phyloP scores from a whole-genome alignment of 2,329 filamentous ascomycete species.

The Tolypocladium cylindrosporum region DNA sequence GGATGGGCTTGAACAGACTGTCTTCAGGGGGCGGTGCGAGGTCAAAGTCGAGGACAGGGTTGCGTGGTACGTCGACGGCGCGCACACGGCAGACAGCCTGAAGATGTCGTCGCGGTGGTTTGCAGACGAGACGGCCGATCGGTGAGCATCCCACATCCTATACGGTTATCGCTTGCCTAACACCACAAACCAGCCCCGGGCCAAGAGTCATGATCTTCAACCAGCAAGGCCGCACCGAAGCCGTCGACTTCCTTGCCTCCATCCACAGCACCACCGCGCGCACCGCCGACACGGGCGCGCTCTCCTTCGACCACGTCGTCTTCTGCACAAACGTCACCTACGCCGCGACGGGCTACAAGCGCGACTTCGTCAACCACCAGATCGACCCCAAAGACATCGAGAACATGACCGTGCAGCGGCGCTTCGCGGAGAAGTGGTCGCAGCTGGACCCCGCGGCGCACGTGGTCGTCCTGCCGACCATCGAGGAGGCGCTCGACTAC shows the following conservation, averaged over 20 bases:
- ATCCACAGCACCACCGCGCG: conserved; percentile 27
- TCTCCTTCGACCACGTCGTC: conserved; percentile 59
- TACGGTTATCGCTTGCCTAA: not conserved
- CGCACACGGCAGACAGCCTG: conserved; percentile 86
- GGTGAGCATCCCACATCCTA: conserved; percentile 11
- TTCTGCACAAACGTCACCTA: conserved; percentile 72
- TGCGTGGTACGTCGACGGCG: conserved; percentile 84
- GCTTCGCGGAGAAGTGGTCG: conserved; percentile 41
- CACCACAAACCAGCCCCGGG: conserved; percentile 16
- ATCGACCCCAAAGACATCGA: conserved; percentile 40
- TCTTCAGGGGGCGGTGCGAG: conserved; percentile 72
- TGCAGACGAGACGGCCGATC: conserved; percentile 33
- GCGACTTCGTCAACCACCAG: conserved; percentile 47
- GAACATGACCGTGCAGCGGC: conserved; percentile 41
- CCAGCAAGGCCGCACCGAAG: conserved; percentile 54
- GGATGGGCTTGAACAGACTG: conserved; percentile 63
- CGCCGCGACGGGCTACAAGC: conserved; percentile 38
- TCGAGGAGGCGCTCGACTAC: conserved; percentile 44
- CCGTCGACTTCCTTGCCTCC: conserved; percentile 41
- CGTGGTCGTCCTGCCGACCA: conserved; percentile 38
- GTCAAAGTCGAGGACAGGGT: conserved; percentile 44
- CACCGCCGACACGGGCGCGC: conserved; percentile 13
- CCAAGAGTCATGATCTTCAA: conserved; percentile 71
- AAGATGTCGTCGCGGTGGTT: conserved; percentile 79
- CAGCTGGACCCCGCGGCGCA: conserved; percentile 34